A percentile compares a stretch with the other conserved stretches of the same genome.
Evolutionary conservation across 768 basidiomycete genomes (phyloP).

Genomic region (Tulasnella sp.): DNA sequence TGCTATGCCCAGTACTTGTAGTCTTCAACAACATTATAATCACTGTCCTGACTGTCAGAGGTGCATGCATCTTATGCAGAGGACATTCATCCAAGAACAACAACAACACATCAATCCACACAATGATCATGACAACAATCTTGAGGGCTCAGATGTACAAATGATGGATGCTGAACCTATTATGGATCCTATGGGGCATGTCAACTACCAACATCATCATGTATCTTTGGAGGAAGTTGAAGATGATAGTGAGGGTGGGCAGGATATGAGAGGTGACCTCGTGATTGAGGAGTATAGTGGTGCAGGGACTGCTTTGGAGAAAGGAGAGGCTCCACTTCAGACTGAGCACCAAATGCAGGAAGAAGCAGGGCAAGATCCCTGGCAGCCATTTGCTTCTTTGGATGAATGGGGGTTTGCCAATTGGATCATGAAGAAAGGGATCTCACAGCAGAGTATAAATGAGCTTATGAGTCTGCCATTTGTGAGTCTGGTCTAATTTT

Average conservation of each 20-base stretch:
- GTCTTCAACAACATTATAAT: too few relatives aligned
- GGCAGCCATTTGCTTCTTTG: neutral
- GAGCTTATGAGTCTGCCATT: neutral
- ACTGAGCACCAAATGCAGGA: neutral
- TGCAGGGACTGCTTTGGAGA: neutral
- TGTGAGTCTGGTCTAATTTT: neutral
- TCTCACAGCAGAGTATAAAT: slow-evolving; percentile 2
- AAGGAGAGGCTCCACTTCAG: neutral
- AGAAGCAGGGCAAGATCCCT: neutral
- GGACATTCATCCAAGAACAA: too few relatives aligned
- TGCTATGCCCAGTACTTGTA: too few relatives aligned
- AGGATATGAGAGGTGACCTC: neutral
- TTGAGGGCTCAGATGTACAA: too few relatives aligned
- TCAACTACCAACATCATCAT: too few relatives aligned
- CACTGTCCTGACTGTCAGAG: too few relatives aligned
- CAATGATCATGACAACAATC: too few relatives aligned
- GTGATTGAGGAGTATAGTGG: neutral
- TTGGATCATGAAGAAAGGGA: slow-evolving; percentile 3
- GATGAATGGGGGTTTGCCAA: slow-evolving; percentile 15
- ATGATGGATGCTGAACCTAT: too few relatives aligned
- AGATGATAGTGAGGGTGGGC: neutral
- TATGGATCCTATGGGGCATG: too few relatives aligned
- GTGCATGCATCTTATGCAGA: too few relatives aligned
- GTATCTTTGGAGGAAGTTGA: neutral
- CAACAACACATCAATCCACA: too few relatives aligned